Evolutionary conservation across 2,329 filamentous ascomycete genomes (phyloP).

Genomic region (Catunica adiposa): DNA sequence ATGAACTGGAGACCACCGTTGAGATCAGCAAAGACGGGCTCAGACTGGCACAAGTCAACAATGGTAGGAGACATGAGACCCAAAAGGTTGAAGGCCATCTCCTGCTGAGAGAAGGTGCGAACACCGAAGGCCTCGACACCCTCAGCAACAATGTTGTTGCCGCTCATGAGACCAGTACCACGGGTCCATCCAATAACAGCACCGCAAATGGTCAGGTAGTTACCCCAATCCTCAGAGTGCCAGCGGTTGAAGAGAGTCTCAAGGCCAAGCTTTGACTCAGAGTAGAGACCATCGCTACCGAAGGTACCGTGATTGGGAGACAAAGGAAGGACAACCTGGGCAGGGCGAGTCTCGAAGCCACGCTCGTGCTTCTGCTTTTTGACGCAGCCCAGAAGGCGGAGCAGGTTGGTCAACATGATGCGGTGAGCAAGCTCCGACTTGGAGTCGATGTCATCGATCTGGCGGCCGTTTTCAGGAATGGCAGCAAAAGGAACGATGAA

Average conservation of each 20-base stretch:
- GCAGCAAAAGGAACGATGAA: conserved; percentile 92
- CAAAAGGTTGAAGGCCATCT: conserved; percentile 98
- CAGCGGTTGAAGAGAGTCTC: conserved; percentile 98
- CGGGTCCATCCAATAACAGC: conserved; percentile 98
- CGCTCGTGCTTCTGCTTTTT: conserved; percentile 79
- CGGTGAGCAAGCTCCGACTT: conserved; percentile 95
- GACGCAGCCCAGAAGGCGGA: conserved; percentile 77
- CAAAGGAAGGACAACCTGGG: conserved; percentile 86
- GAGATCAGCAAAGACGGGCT: conserved; percentile 91
- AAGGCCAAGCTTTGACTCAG: conserved; percentile 90
- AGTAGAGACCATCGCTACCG: conserved; percentile 93
- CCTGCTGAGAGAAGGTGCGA: conserved; percentile 95
- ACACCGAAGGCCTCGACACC: conserved; percentile 94
- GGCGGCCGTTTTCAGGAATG: conserved; percentile 92
- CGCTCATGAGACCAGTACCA: conserved; percentile 93
- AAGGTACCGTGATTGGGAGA: conserved; percentile 98
- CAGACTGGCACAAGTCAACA: conserved; percentile 85
- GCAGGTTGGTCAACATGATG: conserved; percentile 95
- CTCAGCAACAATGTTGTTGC: conserved; percentile 94
- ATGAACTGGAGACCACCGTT: conserved; percentile 98
- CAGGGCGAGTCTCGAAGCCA: conserved; percentile 86
- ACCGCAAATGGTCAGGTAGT: conserved; percentile 95
- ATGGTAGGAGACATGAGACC: conserved; percentile 89
- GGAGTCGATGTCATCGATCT: conserved; percentile 92
- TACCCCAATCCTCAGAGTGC: conserved; percentile 94